phyloP scores from a whole-genome alignment of 2,329 filamentous ascomycete species.

The Calonectria leucothoes region DNA sequence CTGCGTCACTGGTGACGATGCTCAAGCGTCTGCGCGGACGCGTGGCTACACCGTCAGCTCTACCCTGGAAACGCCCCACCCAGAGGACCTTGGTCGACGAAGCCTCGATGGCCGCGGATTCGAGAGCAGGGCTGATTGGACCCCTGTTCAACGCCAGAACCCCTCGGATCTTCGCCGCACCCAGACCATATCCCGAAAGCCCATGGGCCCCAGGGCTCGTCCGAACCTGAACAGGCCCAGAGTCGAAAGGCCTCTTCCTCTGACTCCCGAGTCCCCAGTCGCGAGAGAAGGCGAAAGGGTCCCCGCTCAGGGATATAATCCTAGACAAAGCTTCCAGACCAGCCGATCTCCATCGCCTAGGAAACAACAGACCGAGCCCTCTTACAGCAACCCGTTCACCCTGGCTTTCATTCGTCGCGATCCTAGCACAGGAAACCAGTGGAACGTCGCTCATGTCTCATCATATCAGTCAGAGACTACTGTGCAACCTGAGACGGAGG shows the following conservation, averaged over 20 bases:
- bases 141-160: slow-evolving; percentile 18
- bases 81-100: slow-evolving; percentile 21
- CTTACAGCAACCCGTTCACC: slow-evolving; percentile 59
- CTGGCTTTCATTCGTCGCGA: slow-evolving; percentile 80
- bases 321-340: slow-evolving; percentile 1
- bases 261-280: slow-evolving; percentile 15
- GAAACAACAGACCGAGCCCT: slow-evolving; percentile 46
- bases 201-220: slow-evolving; percentile 41
- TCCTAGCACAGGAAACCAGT: slow-evolving; percentile 75
- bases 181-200: slow-evolving; percentile 41
- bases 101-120: slow-evolving; percentile 16
- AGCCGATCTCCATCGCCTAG: slow-evolving; percentile 52
- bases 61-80: slow-evolving; percentile 23
- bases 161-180: slow-evolving; percentile 3
- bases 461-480: slow-evolving; percentile 60
- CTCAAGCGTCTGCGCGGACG: slow-evolving; percentile 23
- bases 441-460: slow-evolving; percentile 78
- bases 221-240: slow-evolving; percentile 14
- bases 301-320: slow-evolving; percentile 7
- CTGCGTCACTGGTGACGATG: slow-evolving; percentile 28
- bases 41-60: slow-evolving; percentile 38
- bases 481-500: slow-evolving; percentile 37
- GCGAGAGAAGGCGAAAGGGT: slow-evolving; percentile 28
- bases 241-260: slow-evolving; percentile 27
- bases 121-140: slow-evolving; percentile 4